Conservation (phyloP, 306 rosid species). For the Vicia faba region DNA sequence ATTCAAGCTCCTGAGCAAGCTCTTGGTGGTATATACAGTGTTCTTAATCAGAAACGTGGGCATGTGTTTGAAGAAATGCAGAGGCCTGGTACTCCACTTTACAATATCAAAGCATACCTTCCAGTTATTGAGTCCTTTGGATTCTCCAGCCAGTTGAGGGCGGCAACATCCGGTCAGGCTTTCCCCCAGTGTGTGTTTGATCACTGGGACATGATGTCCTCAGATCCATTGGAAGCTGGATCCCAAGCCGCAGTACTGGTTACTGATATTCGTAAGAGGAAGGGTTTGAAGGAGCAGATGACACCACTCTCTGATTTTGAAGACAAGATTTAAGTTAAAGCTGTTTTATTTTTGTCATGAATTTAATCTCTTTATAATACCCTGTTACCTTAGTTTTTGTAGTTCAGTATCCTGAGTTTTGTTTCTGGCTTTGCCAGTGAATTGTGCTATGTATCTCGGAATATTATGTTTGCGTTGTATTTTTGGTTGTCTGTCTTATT, state of each 20-base stretch:
- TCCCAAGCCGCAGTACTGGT: slow-evolving; percentile 69
- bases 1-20: no score
- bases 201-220: slow-evolving; percentile 50
- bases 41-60: no score
- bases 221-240: slow-evolving; percentile 77
- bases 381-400: background rate
- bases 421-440: background rate
- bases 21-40: no score
- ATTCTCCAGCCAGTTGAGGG: no score
- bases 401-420: slow-evolving; percentile 9
- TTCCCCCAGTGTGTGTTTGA: no score
- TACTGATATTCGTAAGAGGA: slow-evolving; percentile 80
- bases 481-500: background rate
- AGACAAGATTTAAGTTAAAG: slow-evolving; percentile 60
- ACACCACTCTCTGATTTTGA: slow-evolving; percentile 81
- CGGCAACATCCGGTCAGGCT: no score
- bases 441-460: background rate
- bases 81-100: no score
- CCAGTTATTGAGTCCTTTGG: no score
- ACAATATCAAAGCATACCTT: no score
- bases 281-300: slow-evolving; percentile 91
- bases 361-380: no score
- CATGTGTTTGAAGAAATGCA: no score
- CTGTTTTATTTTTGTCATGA: background rate
- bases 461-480: slow-evolving; percentile 2